Evolutionary conservation across 1,284 basidiomycete species (phyloP).

Genomic region (Abortiporus biennis): DNA sequence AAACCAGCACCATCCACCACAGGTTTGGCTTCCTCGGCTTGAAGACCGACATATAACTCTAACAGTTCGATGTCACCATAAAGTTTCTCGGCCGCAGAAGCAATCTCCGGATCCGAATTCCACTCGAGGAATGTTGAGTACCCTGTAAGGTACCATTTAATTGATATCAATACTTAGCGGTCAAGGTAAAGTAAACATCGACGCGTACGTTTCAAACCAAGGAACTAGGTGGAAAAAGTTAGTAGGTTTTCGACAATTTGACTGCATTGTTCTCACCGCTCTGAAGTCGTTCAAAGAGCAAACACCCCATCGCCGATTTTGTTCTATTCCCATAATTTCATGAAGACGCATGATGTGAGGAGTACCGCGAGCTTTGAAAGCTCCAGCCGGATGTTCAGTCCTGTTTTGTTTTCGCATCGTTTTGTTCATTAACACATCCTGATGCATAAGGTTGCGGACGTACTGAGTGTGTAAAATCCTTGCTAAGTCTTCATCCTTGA

Average conservation of each 20-base stretch:
- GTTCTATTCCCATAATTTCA: conserved; percentile 80
- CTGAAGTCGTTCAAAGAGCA: conserved; percentile 86
- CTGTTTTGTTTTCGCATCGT: too few species aligned
- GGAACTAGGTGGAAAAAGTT: conserved; percentile 36
- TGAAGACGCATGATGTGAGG: conserved; percentile 71
- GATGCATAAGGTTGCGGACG: too few species aligned
- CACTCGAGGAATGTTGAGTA: conserved; percentile 73
- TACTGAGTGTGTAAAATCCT: conserved; percentile 62
- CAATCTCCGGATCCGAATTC: conserved; percentile 73
- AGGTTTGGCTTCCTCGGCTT: conserved; percentile 66
- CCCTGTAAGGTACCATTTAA: conserved; percentile 19
- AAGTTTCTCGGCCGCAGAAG: conserved; percentile 67
- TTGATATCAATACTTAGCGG: conserved; percentile 2
- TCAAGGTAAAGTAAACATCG: background rate
- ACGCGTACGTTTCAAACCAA: conserved; percentile 64
- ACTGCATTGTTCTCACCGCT: conserved; percentile 41
- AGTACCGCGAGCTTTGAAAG: conserved; percentile 76
- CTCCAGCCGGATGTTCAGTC: conserved; percentile 67
- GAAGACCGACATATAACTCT: conserved; percentile 76
- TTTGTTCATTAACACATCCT: too few species aligned
- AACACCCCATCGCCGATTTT: conserved; percentile 74
- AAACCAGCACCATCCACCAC: conserved; percentile 74
- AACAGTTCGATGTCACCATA: conserved; percentile 75
- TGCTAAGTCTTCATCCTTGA: conserved; percentile 72
- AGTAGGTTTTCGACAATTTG: background rate